A percentile compares a stretch with the other conserved stretches of the same genome.
phyloP scores from a whole-genome alignment of 2,329 filamentous ascomycete genomes.

The Aspergillus brunneoviolaceus region DNA sequence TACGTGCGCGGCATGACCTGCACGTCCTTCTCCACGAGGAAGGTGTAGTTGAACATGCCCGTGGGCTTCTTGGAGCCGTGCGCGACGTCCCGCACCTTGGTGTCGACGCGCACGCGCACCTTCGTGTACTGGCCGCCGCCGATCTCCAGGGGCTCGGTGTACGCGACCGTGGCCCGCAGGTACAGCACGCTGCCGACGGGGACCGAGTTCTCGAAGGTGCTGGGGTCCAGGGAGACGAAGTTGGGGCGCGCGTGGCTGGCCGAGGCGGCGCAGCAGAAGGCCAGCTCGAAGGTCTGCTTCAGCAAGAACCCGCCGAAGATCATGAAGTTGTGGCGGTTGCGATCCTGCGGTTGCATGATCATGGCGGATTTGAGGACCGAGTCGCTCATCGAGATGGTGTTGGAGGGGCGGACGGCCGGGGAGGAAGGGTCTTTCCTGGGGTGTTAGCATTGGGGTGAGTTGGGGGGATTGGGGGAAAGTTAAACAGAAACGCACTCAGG shows the following conservation, averaged over 20 bases:
- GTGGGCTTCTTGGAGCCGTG: constrained; percentile 67
- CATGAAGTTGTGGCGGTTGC: constrained; percentile 72
- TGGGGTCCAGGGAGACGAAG: constrained; percentile 71
- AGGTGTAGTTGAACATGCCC: constrained; percentile 75
- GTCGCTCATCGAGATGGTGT: constrained; percentile 62
- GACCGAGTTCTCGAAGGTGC: constrained; percentile 72
- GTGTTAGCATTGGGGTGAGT: background rate
- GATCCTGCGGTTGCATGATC: constrained; percentile 74
- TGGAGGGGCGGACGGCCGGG: constrained; percentile 54
- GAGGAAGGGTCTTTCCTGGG: constrained; percentile 52
- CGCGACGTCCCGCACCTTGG: constrained; percentile 70
- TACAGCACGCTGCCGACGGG: constrained; percentile 74
- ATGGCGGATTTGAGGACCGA: constrained; percentile 64
- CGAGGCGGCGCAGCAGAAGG: constrained; percentile 71
- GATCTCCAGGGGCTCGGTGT: constrained; percentile 58
- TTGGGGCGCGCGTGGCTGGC: constrained; percentile 69
- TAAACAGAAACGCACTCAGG: constrained; percentile 44
- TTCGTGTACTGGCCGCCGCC: constrained; percentile 50
- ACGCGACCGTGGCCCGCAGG: constrained; percentile 69
- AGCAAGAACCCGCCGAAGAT: constrained; percentile 75
- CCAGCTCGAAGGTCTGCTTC: constrained; percentile 73
- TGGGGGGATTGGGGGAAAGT: background rate
- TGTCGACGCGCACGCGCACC: constrained; percentile 69
- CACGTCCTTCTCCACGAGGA: constrained; percentile 63
- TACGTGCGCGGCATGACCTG: constrained; percentile 66